A percentile compares a stretch with the other conserved stretches of the same genome.
These are phyloP conservation scores for Phytophthora ohioensis DNA, from an alignment of 352 stramenopile species.

Conservation along the genomic window DNA sequence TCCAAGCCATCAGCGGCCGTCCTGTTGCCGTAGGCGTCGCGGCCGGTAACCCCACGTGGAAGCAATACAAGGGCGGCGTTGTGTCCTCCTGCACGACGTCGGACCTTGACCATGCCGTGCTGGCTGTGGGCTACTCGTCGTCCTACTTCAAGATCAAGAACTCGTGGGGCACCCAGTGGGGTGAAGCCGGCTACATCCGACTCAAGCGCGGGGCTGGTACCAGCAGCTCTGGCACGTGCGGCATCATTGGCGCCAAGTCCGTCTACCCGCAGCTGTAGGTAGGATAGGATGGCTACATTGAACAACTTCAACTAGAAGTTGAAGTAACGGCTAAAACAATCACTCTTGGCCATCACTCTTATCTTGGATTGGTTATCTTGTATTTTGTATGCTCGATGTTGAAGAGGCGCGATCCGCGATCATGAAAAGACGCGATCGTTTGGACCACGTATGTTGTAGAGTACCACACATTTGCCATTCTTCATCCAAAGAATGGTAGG, in stretches of 20 bases:
- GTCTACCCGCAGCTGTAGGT: conserved; percentile 65
- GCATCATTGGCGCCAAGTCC: conserved; percentile 62
- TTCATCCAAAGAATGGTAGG: conserved; percentile 16
- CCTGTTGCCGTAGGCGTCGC: conserved; percentile 96
- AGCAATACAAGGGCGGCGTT: conserved; percentile 97
- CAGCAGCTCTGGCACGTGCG: conserved; percentile 51
- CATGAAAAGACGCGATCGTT: too few species aligned
- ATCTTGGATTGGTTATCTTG: conserved; percentile 31
- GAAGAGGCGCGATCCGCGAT: conserved; percentile 27
- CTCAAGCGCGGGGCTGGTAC: conserved; percentile 84
- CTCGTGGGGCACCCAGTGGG: conserved; percentile 96
- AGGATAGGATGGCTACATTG: neutral
- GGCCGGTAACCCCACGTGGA: conserved; percentile 95
- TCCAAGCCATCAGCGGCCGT: conserved; percentile 88
- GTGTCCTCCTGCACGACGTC: conserved; percentile 79
- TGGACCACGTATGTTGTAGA: too few species aligned
- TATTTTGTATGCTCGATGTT: conserved; percentile 31
- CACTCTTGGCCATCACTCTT: conserved; percentile 18
- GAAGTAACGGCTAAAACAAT: conserved; percentile 28
- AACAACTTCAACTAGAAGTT: conserved; percentile 34
- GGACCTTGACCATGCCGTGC: conserved; percentile 97
- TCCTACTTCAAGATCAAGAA: conserved; percentile 98
- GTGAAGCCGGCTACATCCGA: conserved; percentile 94
- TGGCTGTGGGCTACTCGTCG: conserved; percentile 95
- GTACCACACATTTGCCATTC: conserved; percentile 16